These are phyloP conservation scores for Cordyceps pruinosa DNA, from an alignment of 2,329 filamentous ascomycete genomes.

Conservation along the genomic window DNA sequence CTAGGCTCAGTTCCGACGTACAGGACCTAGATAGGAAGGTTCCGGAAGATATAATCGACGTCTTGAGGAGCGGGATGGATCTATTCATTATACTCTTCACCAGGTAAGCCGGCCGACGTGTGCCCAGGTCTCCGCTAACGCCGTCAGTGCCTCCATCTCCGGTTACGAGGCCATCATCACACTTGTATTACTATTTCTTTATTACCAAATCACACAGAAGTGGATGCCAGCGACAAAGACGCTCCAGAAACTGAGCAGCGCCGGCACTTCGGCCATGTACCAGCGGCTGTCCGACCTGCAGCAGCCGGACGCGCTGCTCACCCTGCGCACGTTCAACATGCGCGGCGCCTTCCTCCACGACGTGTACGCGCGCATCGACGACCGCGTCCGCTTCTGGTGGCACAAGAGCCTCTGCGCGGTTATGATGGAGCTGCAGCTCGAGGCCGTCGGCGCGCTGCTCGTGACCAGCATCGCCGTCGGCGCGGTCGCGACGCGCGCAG, in stretches of 20 bases:
- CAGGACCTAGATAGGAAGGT: too few species aligned
- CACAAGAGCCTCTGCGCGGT: slow-evolving; percentile 61
- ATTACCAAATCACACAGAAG: neutral
- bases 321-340: slow-evolving; percentile 58
- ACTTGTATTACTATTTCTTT: neutral
- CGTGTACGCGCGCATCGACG: slow-evolving; percentile 32
- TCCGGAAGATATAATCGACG: too few species aligned
- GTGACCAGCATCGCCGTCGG: slow-evolving; percentile 51
- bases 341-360: slow-evolving; percentile 54
- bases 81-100: neutral
- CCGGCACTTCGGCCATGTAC: slow-evolving; percentile 49
- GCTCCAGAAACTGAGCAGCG: slow-evolving; percentile 67
- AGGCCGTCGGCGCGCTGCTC: slow-evolving; percentile 56
- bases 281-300: slow-evolving; percentile 58
- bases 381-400: slow-evolving; percentile 55
- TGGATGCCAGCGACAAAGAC: slow-evolving; percentile 53
- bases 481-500: slow-evolving; percentile 49
- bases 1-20: too few species aligned
- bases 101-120: neutral
- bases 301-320: neutral
- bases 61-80: too few species aligned
- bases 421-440: slow-evolving; percentile 63
- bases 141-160: neutral
- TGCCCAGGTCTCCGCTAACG: neutral
- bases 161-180: neutral